These are phyloP conservation scores for Syzygium jambos DNA, from an alignment of 345 rosid genomes.

Conservation along the genomic window DNA sequence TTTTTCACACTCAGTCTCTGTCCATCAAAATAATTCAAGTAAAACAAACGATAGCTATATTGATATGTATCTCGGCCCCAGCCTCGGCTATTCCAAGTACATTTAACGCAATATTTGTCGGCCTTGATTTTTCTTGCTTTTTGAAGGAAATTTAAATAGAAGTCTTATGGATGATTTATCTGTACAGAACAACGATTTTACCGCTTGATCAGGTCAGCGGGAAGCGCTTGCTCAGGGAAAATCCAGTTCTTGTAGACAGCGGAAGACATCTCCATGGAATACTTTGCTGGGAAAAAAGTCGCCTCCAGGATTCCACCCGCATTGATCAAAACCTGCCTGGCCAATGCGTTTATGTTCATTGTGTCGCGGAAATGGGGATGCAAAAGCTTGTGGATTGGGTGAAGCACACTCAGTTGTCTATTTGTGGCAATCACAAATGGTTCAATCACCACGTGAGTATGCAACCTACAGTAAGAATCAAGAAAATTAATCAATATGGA, in stretches of 20 bases:
- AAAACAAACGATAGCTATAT: neutral
- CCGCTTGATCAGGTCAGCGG: conserved; percentile 31
- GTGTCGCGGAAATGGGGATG: conserved; percentile 44
- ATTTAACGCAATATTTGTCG: neutral
- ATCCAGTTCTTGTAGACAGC: conserved; percentile 27
- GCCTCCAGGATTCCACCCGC: conserved; percentile 29
- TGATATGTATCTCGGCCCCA: rapidly evolving
- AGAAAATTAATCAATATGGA: neutral
- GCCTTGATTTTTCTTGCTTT: neutral
- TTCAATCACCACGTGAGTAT: conserved; percentile 37
- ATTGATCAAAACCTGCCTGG: conserved; percentile 32
- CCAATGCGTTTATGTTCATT: conserved; percentile 35
- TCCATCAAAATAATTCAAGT: neutral
- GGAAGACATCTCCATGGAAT: conserved; percentile 31
- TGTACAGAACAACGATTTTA: neutral
- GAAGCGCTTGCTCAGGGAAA: conserved; percentile 33
- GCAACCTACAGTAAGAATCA: conserved; percentile 12
- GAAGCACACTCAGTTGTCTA: conserved; percentile 35
- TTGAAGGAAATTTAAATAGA: neutral
- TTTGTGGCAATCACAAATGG: conserved; percentile 43
- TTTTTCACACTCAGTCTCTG: neutral
- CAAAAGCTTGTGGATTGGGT: conserved; percentile 32
- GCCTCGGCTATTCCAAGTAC: neutral
- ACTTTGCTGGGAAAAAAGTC: conserved; percentile 29
- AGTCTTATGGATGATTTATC: neutral